A percentile compares a stretch with the other conserved stretches of the same genome.
phyloP scores from a whole-genome alignment of 768 basidiomycete genomes.

The Roridomyces roridus region DNA sequence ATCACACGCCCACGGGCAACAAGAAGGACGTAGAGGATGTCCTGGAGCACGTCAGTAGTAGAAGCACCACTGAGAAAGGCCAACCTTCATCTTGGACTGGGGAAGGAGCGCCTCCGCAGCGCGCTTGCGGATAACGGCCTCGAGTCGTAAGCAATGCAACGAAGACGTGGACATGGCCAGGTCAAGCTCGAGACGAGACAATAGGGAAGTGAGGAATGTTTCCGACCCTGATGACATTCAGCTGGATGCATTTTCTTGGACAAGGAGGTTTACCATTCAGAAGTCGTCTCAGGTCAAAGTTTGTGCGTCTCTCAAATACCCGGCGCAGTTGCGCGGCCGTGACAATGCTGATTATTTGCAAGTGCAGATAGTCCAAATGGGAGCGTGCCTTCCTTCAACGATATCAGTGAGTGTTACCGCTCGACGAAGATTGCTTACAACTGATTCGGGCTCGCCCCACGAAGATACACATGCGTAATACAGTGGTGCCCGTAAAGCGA shows the following conservation, averaged over 20 bases:
- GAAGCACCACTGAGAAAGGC: constrained; percentile 7
- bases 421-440: constrained; percentile 59
- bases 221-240: constrained; percentile 69
- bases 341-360: constrained; percentile 91
- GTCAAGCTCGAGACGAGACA: constrained; percentile 75
- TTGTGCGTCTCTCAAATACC: constrained; percentile 88
- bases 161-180: constrained; percentile 84
- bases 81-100: constrained; percentile 78
- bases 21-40: constrained; percentile 91
- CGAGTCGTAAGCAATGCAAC: constrained; percentile 80
- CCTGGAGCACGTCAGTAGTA: constrained; percentile 48
- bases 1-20: constrained; percentile 79
- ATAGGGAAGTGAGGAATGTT: constrained; percentile 74
- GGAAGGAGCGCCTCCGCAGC: constrained; percentile 86
- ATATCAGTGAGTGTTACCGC: constrained; percentile 32
- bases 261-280: constrained; percentile 56
- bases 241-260: background rate
- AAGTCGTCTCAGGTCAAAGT: constrained; percentile 86
- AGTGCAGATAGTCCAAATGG: constrained; percentile 94
- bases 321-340: constrained; percentile 83
- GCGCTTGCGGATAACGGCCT: constrained; percentile 68
- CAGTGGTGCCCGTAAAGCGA: constrained; percentile 84
- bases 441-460: constrained; percentile 96
- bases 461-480: constrained; percentile 92
- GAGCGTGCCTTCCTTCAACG: constrained; percentile 83